Evolutionary conservation across 2,329 filamentous ascomycete species (phyloP), one percentile per base, ranked within the genome.

Genomic region (Trichoderma atroviride): DNA sequence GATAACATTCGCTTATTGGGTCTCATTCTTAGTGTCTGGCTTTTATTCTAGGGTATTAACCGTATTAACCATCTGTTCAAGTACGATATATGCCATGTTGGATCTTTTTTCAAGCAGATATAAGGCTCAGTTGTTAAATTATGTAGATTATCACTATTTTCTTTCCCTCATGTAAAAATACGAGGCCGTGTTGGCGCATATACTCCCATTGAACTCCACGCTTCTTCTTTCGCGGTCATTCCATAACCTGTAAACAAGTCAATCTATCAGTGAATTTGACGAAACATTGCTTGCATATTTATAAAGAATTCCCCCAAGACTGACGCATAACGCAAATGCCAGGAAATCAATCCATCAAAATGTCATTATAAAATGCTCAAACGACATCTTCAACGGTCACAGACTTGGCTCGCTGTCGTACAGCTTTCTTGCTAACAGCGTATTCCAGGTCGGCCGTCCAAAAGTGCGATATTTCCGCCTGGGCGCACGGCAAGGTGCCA

Each of bases 361-460:
- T 13, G 10, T 19, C 31, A 29, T 19, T 24, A n/a, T 6, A 40
- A 7, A 13, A 24, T 71, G n/a, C 70, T 72, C 24, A 70, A 74
- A 82, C 84, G 79, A 86, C 81, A 53, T 82, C 78, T 31, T 79
- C 80, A n/a, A 78, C 79, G 55, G 79, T 80, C 62, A 82, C 71
- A 3, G 83, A 82, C 70, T 83, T 83, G 37, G 81, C 79, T 72
- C 84, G 79, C 77, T 86, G 82, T 69, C 86, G 43, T 22, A 43
- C 37, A 47, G 50, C 86, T 76, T 92, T 93, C 79, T 89, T 88
- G 81, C 89, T 92, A 74, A 93, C 90, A 0, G 88, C 86, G 78
- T 93, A 93, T 13, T 90, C 88, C 73, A 93, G 77, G 68, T 91
- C 84, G 40, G 89, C 81, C 0, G 88, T 91, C 86, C 89, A 92